Base-by-base conservation (phyloP, 768 basidiomycete genomes). In the Termitomyces sp. region DNA sequence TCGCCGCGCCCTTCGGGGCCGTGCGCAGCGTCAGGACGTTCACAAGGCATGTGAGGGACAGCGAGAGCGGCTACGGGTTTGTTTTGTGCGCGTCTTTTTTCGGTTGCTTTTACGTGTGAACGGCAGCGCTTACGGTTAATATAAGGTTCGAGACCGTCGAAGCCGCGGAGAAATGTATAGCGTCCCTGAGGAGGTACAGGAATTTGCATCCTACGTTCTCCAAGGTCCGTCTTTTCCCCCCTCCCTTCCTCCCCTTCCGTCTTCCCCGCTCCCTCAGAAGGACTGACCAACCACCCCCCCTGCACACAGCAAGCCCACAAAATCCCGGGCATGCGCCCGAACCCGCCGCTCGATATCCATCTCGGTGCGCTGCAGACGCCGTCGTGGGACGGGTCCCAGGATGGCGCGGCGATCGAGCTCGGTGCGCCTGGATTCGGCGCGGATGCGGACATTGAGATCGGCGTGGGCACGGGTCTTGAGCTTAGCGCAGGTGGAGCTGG, bases 181-280 rank as follows among this genome's bases (percentile, higher is more conserved):
- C 83, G 14, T 75, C 83, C 1, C 75, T 94, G 47, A 76, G 89
- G 59, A 81, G 82, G 61, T 87, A 86, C 61, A 78, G 88, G 43
- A 90, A 92, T 67, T 72, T 93, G 41, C 91, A 94, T 66, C 92
- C 91, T 0, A 90, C 90, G 2, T 92, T 91, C 66, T 92, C 92
- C 54, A 92, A 93, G 81, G 91, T 87, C 56, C 68, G 62, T 40
- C 16, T 16, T 5, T 37, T 16, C 12, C 11, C 43, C 6, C 3
- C 27, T n/a, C 8, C 17, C 32, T 17, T 12, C 17, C 45, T 5
- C n/a, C 27, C 9, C 17, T 25, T 23, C 12, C 11, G 0, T 16
- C 32, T 34, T 17, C 23, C n/a, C 14, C 37, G 3, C 14, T 52
- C n/a, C 27, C 48, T 37, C n/a, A n/a, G n/a, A n/a, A n/a, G n/a